Base-by-base conservation (phyloP, 176 grass and related monocot genomes). In the Rhynchospora tenuis region DNA sequence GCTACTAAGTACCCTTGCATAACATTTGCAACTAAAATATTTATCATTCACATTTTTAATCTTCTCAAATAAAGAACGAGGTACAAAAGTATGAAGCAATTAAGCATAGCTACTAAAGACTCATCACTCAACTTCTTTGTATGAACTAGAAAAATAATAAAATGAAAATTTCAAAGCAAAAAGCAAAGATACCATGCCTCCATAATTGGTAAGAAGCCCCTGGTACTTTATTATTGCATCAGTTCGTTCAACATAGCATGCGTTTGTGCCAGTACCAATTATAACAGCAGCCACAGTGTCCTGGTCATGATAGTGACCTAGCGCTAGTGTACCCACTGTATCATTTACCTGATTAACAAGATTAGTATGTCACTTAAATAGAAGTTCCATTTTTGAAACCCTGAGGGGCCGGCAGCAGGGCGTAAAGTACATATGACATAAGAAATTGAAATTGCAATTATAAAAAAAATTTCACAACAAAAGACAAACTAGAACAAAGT, bases 171-270 rank as follows among this genome's bases (percentile, higher is more conserved):
- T 23, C 73, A 86, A 75, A 56, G 89, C 6, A 77, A 62, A 84
- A 87, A 62, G 75, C 44, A 45, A 80, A 90, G 38, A 90, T 96
- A 99, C 97, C 97, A 99, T 99, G 83, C 83, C 86, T 88, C 93
- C 89, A 24, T 88, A 99, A 78, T 92, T 93, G 27, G 91, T 93
- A 85, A 89, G 88, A 88, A 95, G 91, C 64, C 93, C 97, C 83
- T 93, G 97, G 15, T 80, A 93, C 84, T 99, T 95, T 74, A 95
- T 96, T 89, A 99, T 93, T 89, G 93, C 91, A 89, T 96, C 97
- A 83, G 83, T 86, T 19, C 93, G 93, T 78, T 99, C 97, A 33
- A 99, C 74, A 88, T 99, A 99, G 86, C 93, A 95, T 59, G 93
- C 97, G 64, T 99, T 99, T 73, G 91, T 99, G 80, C 93, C 93